These are phyloP conservation scores for Passiflora organensis DNA, from an alignment of 345 rosid genomes.

Conservation along the genomic window DNA sequence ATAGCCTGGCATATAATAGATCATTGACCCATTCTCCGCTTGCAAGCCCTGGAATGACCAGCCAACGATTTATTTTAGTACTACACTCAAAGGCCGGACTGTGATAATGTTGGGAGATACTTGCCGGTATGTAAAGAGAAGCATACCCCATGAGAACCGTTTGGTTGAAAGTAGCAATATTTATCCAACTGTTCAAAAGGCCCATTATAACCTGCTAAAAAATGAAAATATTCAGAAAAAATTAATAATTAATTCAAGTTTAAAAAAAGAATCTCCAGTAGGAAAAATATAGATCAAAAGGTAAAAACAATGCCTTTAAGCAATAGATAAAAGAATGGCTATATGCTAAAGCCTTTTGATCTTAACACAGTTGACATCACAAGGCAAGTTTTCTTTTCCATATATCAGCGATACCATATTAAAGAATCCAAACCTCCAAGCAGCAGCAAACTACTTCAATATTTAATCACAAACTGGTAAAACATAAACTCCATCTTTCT, in stretches of 20 bases:
- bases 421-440: not conserved
- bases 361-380: not conserved
- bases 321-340: not conserved
- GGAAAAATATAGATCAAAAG: not conserved
- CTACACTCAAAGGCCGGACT: not conserved
- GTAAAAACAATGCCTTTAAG: too few species aligned
- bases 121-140: conserved; percentile 4
- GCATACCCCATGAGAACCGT: conserved; percentile 38
- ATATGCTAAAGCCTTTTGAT: not conserved
- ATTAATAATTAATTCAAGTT: not conserved
- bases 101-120: not conserved
- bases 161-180: conserved; percentile 35
- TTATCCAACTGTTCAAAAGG: conserved; percentile 30
- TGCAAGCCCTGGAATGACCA: conserved; percentile 36
- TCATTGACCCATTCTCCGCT: conserved; percentile 42
- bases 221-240: not conserved
- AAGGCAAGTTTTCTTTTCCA: not conserved
- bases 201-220: conserved; percentile 46
- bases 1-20: conserved; percentile 46
- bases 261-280: not conserved
- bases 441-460: not conserved
- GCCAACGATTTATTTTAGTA: not conserved
- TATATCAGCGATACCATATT: not conserved
- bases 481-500: too few species aligned
- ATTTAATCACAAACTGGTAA: not conserved